Percentiles rank a stretch among this genome's conserved stretches.
These are phyloP conservation scores for Pseudonectria foliicola DNA, from an alignment of 2,329 filamentous ascomycete species.

Conservation along the genomic window DNA sequence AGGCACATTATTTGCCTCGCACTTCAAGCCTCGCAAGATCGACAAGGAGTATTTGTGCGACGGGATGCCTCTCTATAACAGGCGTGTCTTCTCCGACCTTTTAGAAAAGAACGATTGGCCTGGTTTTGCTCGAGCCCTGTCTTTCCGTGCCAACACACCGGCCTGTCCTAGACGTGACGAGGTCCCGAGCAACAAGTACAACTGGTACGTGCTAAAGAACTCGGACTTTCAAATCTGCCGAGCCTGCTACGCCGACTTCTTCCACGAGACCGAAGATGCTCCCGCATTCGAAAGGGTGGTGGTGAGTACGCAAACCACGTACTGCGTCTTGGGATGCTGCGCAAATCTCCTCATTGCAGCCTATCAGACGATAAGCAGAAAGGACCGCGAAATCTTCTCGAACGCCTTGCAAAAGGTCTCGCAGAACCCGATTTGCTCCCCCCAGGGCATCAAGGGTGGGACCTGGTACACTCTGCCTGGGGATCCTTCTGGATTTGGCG, in stretches of 20 bases:
- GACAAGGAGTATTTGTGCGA: slow-evolving; percentile 22
- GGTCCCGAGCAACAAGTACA: slow-evolving; percentile 14
- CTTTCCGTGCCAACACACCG: slow-evolving; percentile 17
- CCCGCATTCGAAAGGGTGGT: slow-evolving; percentile 15
- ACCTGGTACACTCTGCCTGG: slow-evolving; percentile 29
- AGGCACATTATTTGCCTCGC: slow-evolving; percentile 19
- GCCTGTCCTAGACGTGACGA: slow-evolving; percentile 19
- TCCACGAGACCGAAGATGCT: slow-evolving; percentile 25
- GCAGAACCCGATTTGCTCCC: slow-evolving; percentile 23
- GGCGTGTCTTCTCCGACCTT: slow-evolving; percentile 22
- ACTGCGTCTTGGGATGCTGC: slow-evolving; percentile 22
- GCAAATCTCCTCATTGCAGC: slow-evolving; percentile 26
- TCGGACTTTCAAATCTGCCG: slow-evolving; percentile 26
- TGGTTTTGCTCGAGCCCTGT: slow-evolving; percentile 25
- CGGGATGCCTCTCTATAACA: slow-evolving; percentile 23
- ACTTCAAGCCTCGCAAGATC: slow-evolving; percentile 18
- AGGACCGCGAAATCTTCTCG: slow-evolving; percentile 30
- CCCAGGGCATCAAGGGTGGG: slow-evolving; percentile 21
- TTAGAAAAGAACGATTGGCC: slow-evolving; percentile 24
- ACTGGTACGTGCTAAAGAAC: slow-evolving; percentile 27
- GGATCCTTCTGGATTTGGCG: slow-evolving; percentile 25
- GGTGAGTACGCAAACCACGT: slow-evolving; percentile 11
- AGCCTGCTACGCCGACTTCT: slow-evolving; percentile 31
- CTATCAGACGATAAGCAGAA: slow-evolving; percentile 19
- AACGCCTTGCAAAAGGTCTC: slow-evolving; percentile 18